Percentiles rank a stretch among this genome's conserved stretches.
Evolutionary conservation across 371 early-diverging fungal species (phyloP).

Genomic region (Apophysomyces variabilis): DNA sequence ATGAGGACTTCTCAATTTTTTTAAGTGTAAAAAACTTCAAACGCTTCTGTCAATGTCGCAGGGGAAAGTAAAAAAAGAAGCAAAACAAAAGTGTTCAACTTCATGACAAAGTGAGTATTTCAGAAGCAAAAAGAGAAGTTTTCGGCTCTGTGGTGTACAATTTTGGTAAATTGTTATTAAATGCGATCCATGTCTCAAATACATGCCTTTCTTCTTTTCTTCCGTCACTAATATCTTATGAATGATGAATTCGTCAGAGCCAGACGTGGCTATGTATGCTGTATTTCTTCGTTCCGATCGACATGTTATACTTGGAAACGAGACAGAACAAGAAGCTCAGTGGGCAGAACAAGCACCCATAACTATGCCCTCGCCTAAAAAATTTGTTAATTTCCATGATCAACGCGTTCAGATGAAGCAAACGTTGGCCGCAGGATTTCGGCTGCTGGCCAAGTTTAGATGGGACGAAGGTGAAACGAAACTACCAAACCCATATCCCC

Average conservation of each 20-base stretch:
- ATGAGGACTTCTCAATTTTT: too few relatives aligned
- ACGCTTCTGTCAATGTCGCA: too few relatives aligned
- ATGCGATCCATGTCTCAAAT: neutral
- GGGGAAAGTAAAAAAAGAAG: too few relatives aligned
- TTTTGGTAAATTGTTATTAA: too few relatives aligned
- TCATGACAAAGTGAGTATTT: too few relatives aligned
- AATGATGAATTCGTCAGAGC: neutral
- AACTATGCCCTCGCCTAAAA: slow-evolving; percentile 29
- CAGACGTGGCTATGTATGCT: slow-evolving; percentile 17
- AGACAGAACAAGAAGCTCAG: slow-evolving; percentile 53
- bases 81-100: too few relatives aligned
- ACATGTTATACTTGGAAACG: slow-evolving; percentile 44
- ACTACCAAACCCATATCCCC: neutral
- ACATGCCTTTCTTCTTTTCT: neutral
- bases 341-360: slow-evolving; percentile 45
- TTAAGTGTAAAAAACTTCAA: too few relatives aligned
- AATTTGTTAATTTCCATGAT: slow-evolving; percentile 41
- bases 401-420: slow-evolving; percentile 65
- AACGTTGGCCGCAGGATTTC: slow-evolving; percentile 61
- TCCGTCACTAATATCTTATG: neutral
- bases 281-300: slow-evolving; percentile 37
- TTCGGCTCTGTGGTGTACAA: neutral
- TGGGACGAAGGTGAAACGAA: slow-evolving; percentile 53
- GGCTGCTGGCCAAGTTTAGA: slow-evolving; percentile 58
- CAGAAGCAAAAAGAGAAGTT: neutral